Evolutionary conservation across 192 early-diverging fungal species (phyloP), one percentile per base, ranked within the genome.

Genomic region (Obelidium mucronatum): DNA sequence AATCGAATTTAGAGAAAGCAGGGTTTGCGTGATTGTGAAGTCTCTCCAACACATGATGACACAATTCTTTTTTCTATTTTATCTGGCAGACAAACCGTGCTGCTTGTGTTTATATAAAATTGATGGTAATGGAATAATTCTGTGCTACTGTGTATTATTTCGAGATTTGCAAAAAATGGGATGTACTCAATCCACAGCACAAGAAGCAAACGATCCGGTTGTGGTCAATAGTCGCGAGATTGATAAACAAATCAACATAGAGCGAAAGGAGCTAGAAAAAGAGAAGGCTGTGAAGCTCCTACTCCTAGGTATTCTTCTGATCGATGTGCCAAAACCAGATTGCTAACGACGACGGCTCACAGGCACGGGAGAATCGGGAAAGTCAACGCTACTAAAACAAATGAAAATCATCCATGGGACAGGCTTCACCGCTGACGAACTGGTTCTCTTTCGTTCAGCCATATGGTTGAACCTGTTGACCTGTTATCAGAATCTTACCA

Each of bases 321-420:
- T n/a, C n/a, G 31, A 30, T 17, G 22, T 0, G n/a, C 37, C 34
- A 39, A 66, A 30, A 17, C 34, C 37, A 11, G 19, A 34, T 15
- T 13, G 34, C n/a, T 17, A 26, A 13, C 33, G 36, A 37, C 1
- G 19, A 48, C 22, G 3, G 40, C 67, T 22, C 0, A 30, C 42
- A 66, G 81, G 81, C 8, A 28, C 81, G 1, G 81, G 81, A 24
- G 81, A 83, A 51, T 81, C 79, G 2, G 81, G 81, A 33, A 83
- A 83, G 71, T 83, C 81, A 15, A 83, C 81, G 3, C 24, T 83
- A 39, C 42, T 83, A 34, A 83, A 83, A 51, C 81, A 83, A 53
- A 78, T 83, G 70, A 77, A 71, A 37, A 67, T 83, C 3, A 80
- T 81, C n/a, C 71, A 83, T 36, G 81, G 81, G 19, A 19, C 35